These are phyloP conservation scores for Podospora conica DNA, from an alignment of 495 filamentous ascomycete species.

Conservation along the genomic window DNA sequence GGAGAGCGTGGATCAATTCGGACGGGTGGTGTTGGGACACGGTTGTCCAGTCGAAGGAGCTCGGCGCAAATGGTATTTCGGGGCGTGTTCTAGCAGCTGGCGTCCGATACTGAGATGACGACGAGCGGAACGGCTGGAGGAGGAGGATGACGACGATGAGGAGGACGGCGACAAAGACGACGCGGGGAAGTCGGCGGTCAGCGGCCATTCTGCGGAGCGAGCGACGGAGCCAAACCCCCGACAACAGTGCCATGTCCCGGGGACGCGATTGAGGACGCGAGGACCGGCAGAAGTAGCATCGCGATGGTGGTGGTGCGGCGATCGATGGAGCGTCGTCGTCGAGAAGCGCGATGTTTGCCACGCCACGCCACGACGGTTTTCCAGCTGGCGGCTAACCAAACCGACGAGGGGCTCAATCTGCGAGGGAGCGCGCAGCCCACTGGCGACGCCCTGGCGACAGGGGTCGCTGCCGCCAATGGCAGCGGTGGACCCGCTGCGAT, in stretches of 20 bases:
- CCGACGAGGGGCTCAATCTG: neutral
- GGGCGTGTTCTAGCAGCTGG: neutral
- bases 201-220: slow-evolving; percentile 3
- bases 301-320: neutral
- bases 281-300: neutral
- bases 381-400: neutral
- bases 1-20: slow-evolving; percentile 53
- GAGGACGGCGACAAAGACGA: slow-evolving; percentile 9
- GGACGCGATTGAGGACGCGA: neutral
- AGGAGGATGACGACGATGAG: slow-evolving; percentile 14
- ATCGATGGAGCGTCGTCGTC: neutral
- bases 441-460: neutral
- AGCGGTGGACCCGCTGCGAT: neutral
- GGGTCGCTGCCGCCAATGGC: neutral
- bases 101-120: neutral
- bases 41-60: slow-evolving; percentile 50
- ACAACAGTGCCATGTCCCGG: neutral
- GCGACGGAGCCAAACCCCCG: neutral
- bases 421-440: neutral
- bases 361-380: neutral
- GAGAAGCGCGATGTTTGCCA: neutral
- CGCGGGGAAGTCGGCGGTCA: slow-evolving; percentile 14
- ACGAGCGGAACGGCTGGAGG: slow-evolving; percentile 4
- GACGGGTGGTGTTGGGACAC: slow-evolving; percentile 56
- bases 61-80: slow-evolving; percentile 18